Conservation (phyloP, 1,139 yeast genomes). For the Hansenula lynferdii region DNA sequence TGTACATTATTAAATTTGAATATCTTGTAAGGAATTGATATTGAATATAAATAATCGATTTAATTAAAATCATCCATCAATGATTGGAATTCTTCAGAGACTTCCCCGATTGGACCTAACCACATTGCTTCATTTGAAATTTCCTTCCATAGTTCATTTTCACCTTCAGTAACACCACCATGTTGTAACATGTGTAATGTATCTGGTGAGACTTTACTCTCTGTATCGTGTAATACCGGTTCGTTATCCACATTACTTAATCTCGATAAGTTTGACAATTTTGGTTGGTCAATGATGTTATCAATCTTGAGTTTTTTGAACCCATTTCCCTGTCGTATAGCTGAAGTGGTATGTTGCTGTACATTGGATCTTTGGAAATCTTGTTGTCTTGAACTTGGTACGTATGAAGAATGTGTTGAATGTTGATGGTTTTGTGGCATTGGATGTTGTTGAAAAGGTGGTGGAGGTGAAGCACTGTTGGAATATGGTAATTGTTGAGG, state of each 20-base stretch:
- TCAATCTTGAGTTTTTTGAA: slow-evolving; percentile 11
- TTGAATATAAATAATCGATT: background rate
- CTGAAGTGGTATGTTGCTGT: slow-evolving; percentile 1
- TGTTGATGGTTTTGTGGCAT: background rate
- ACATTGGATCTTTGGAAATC: background rate
- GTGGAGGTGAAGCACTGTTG: background rate
- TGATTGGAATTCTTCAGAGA: slow-evolving; percentile 28
- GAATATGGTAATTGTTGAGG: too few species aligned
- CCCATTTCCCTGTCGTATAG: background rate
- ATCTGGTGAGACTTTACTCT: slow-evolving; percentile 13
- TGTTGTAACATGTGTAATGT: slow-evolving; percentile 21
- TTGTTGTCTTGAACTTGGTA: background rate
- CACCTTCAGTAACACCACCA: slow-evolving; percentile 32
- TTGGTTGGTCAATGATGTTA: slow-evolving; percentile 14
- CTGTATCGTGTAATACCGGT: slow-evolving; percentile 4
- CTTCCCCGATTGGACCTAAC: slow-evolving; percentile 39
- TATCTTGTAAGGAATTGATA: background rate
- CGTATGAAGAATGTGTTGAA: background rate
- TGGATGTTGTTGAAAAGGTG: background rate
- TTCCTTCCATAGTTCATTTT: slow-evolving; percentile 69
- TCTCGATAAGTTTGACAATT: background rate
- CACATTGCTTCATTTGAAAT: slow-evolving; percentile 72
- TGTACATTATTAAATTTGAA: background rate
- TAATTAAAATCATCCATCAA: slow-evolving; percentile 18
- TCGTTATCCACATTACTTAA: background rate